Base-by-base conservation (phyloP, 805 yeast species). In the Maudiozyma serrabonitensis region DNA sequence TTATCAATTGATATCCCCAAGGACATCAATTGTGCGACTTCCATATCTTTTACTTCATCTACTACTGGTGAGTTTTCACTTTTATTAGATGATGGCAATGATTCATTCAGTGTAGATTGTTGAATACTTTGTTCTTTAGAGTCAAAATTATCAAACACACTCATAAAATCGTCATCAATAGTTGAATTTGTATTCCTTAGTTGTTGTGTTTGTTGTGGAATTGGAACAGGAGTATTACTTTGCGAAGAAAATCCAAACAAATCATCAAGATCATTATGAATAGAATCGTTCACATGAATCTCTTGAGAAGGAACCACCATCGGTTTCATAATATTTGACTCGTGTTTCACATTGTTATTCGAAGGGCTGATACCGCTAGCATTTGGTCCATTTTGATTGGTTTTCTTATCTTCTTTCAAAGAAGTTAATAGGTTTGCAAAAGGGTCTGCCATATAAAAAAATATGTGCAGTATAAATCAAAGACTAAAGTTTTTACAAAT, bases 371-470 rank as follows among this genome's bases (percentile, higher is more conserved):
- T n/a, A n/a, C n/a, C n/a, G n/a, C n/a, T n/a, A n/a, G n/a, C n/a
- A n/a, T n/a, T n/a, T n/a, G n/a, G n/a, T 8, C 8, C 28, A 26
- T 26, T 26, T 26, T 26, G 5, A 26, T 26, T 26, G 5, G 28
- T 39, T 18, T 39, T 18, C 15, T 43, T 31, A 18, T 37, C 55
- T 6, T 55, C 54, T 43, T 62, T 59, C 21, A 67, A 66, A 8
- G 68, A 59, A 28, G 61, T 57, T 48, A 74, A 58, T 26, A 74
- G 60, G 52, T 70, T 68, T 1, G 78, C 77, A 68, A 74, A 74
- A 21, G 74, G 65, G 54, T 74, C 78, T n/a, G 58, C 42, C 61
- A 57, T 57, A 4, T 15, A 23, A 12, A 11, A 6, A 5, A 6
- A 26, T 26, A 26, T 26, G 28, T 26, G 8, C 28, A 26, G 8